Evolutionary conservation across 2,329 filamentous ascomycete genomes (phyloP), one percentile per base, ranked within the genome.

Genomic region (Salinomyces thailandicus): DNA sequence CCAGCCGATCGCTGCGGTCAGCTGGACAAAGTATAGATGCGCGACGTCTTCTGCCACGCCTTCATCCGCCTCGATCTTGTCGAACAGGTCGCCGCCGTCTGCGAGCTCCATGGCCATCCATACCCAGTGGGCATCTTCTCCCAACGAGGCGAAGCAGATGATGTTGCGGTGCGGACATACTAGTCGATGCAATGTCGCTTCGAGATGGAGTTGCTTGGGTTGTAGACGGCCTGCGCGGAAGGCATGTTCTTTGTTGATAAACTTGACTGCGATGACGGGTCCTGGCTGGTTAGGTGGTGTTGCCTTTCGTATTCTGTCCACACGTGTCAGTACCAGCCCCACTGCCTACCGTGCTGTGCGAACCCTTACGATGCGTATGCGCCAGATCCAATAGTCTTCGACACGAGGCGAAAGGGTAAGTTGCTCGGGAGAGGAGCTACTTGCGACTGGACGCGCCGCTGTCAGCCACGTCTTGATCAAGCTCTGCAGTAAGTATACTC

Each of bases 101-200:
- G 91, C 91, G 49, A 85, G 81, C 62, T 98, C 91, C 86, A 98
- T 95, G 26, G 87, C 89, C 50, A 98, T 94, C 91, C 91, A 98
- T 50, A 83, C 77, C 89, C 91, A 98, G 13, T 79, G 65, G 0
- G 70, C 54, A 57, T 98, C 87, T 59, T 95, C 85, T 37, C 86
- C 89, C 2, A 80, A 82, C 28, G 81, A 79, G 51, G 93, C 86
- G 72, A 85, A 95, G 55, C 85, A 81, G 52, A 98, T 95, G 47
- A 98, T 81, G 60, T 98, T 94, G 36, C 80, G 77, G 58, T 98
- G 93, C 47, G 84, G 79, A 36, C 46, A 49, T 37, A 96, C 79
- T 55, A 89, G 81, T 35, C 79, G 80, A 65, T 98, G 91, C 13
- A 98, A 72, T 3, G 83, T 82, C 27, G 93, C 82, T 64, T 98